These are phyloP conservation scores for Choanephora cucurbitarum DNA, from an alignment of 371 early-diverging fungal genomes.

Conservation along the genomic window DNA sequence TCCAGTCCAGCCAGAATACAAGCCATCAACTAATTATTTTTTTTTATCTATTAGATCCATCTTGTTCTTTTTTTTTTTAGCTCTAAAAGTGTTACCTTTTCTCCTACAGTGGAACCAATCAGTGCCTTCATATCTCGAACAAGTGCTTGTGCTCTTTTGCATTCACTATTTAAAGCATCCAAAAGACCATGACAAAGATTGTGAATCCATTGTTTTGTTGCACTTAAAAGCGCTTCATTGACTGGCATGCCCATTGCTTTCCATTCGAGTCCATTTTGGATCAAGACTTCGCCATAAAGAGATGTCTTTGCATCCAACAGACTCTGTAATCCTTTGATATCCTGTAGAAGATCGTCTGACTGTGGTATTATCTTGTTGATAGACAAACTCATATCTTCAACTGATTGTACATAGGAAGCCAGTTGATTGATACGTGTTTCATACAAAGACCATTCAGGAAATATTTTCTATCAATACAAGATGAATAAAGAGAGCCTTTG, in stretches of 20 bases:
- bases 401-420: slow-evolving; percentile 41
- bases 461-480: slow-evolving; percentile 37
- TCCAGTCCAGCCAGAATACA: slow-evolving; percentile 42
- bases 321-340: slow-evolving; percentile 37
- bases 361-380: slow-evolving; percentile 31
- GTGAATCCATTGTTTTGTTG: slow-evolving; percentile 42
- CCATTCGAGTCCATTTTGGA: slow-evolving; percentile 52
- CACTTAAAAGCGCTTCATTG: slow-evolving; percentile 38
- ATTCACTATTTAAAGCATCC: slow-evolving; percentile 38
- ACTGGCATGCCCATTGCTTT: slow-evolving; percentile 52
- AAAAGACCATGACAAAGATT: slow-evolving; percentile 35
- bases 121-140: slow-evolving; percentile 32
- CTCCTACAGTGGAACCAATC: slow-evolving; percentile 26
- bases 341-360: slow-evolving; percentile 35
- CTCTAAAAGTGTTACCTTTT: slow-evolving; percentile 23
- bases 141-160: slow-evolving; percentile 34
- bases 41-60: neutral
- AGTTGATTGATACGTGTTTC: slow-evolving; percentile 35
- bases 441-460: slow-evolving; percentile 44
- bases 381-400: slow-evolving; percentile 48
- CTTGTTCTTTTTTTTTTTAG: too few relatives aligned
- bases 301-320: slow-evolving; percentile 31
- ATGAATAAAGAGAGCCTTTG: too few relatives aligned
- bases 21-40: slow-evolving; percentile 35
- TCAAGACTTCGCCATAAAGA: slow-evolving; percentile 40